Conservation (phyloP, 352 stramenopile species). For the Phytophthora crassamura region DNA sequence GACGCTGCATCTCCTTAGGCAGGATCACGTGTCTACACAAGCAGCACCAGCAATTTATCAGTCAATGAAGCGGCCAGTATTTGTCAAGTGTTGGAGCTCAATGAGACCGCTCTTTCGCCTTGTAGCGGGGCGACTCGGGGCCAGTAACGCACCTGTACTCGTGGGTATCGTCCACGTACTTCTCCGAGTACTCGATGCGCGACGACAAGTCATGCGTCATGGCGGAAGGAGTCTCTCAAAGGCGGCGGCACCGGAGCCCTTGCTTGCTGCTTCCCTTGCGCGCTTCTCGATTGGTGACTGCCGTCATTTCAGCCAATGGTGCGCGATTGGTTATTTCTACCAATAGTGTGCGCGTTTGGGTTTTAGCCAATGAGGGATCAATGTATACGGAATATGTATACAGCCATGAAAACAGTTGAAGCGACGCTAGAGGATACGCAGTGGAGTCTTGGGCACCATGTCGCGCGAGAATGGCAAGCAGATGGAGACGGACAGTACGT, state of each 20-base stretch:
- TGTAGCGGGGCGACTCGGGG: neutral
- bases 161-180: constrained; percentile 94
- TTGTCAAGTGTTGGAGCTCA: neutral
- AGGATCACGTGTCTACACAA: constrained; percentile 94
- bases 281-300: constrained; percentile 23
- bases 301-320: neutral
- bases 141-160: constrained; percentile 85
- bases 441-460: constrained; percentile 33
- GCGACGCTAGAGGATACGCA: constrained; percentile 19
- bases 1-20: constrained; percentile 98
- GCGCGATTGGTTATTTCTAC: too few relatives aligned
- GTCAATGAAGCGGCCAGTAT: neutral
- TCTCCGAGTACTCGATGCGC: constrained; percentile 96
- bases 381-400: too few relatives aligned
- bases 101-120: neutral
- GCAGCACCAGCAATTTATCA: neutral
- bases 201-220: constrained; percentile 90
- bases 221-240: constrained; percentile 6
- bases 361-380: too few relatives aligned
- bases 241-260: constrained; percentile 4
- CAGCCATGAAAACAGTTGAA: constrained; percentile 26
- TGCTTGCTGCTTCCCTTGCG: constrained; percentile 12
- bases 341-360: too few relatives aligned
- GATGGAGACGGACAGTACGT: constrained; percentile 84
- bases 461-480: constrained; percentile 75